Base-by-base conservation (phyloP, 345 rosid genomes). In the Citrus australasica region DNA sequence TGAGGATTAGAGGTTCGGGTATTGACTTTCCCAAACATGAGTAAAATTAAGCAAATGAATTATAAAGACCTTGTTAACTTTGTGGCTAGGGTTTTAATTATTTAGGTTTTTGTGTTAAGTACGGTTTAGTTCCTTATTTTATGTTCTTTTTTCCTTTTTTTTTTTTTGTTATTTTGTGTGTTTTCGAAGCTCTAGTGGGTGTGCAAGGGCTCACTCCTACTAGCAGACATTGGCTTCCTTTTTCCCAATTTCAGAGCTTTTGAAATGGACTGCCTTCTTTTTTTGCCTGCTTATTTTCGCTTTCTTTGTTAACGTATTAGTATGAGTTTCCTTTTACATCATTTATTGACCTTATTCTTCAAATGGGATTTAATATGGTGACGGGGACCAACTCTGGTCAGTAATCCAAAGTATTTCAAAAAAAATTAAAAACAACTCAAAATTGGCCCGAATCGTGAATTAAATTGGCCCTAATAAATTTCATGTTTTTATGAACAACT, bases 1-100 rank as follows among this genome's bases (percentile, higher is more conserved):
- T 59, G 79, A 81, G 83, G 86, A 81, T 72, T 81, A 74, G 86
- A 80, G 98, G 98, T 93, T 93, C 93, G 89, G 98, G 92, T n/a
- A 90, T 91, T 94, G 96, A 90, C 97, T 92, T 89, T 85, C 86
- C 79, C 79, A 17, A 58, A 63, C 48, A 33, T 27, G 22, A 42
- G 46, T 19, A 6, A 48, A 82, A 53, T 53, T 53, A 69, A 76
- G 74, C 64, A 61, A 63, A 68, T 13, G 74, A 53, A 53, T 53
- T 53, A 46, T 11, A 46, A 32, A 21, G 21, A 25, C 62, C 42
- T 24, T 56, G 3, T 75, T 80, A 46, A 63, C 37, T 80, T 63
- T 35, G 46, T 77, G 71, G 17, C 65, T 71, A 69, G 55, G 64
- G 71, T 22, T 76, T 46, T 46, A 46, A 13, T 46, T 46, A 46